Conservation (phyloP, 768 basidiomycete genomes). For the Termitomyces eurrhizus region DNA sequence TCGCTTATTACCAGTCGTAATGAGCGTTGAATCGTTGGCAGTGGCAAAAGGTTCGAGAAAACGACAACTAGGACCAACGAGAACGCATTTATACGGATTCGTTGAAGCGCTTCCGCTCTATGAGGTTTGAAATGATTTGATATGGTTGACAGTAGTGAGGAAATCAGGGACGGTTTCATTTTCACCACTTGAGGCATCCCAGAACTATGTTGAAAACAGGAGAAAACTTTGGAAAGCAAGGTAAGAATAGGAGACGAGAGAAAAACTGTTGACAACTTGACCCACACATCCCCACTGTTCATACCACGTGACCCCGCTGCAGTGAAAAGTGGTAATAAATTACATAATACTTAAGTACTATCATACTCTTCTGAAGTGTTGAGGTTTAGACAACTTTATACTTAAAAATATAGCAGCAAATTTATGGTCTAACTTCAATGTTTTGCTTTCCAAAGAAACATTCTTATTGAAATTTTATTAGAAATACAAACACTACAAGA, state of each 20-base stretch:
- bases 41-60: slow-evolving; percentile 35
- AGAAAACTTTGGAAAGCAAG: not conserved
- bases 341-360: no score
- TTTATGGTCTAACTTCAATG: no score
- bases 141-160: slow-evolving; percentile 18
- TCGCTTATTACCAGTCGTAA: slow-evolving; percentile 21
- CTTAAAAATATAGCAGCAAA: no score
- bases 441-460: no score
- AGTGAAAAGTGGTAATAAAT: no score
- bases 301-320: no score
- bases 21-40: slow-evolving; percentile 36
- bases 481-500: no score
- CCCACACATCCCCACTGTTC: not conserved
- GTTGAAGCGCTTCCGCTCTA: slow-evolving; percentile 39
- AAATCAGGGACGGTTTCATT: not conserved
- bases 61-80: slow-evolving; percentile 29
- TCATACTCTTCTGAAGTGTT: no score
- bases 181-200: not conserved
- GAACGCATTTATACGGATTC: slow-evolving; percentile 37
- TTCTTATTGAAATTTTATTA: no score
- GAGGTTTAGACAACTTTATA: no score
- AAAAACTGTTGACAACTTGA: not conserved
- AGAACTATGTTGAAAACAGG: not conserved
- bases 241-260: not conserved
- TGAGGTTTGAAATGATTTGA: slow-evolving; percentile 39